Base-by-base conservation (phyloP, 345 rosid genomes). In the Acer negundo region DNA sequence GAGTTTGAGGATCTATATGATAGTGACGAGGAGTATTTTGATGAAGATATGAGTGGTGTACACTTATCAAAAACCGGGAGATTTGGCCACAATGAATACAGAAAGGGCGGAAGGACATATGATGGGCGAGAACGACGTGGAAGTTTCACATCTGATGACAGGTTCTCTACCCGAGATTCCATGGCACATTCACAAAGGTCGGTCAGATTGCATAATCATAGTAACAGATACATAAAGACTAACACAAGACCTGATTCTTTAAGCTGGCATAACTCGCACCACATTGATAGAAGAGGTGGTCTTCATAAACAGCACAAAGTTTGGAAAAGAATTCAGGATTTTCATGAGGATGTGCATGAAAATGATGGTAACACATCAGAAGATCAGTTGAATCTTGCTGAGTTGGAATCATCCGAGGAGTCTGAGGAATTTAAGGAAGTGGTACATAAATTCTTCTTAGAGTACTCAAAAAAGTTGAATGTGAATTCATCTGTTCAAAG, bases 361-460 rank as follows among this genome's bases (percentile, higher is more conserved):
- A 84, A 72, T 86, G 87, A 80, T 77, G 81, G 71, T 78, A 82
- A 79, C 19, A 77, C 63, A 67, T 64, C 85, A 51, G 85, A 84
- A 59, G 85, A 81, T 71, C 77, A 77, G 75, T 77, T 70, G 64
- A 73, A 80, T 74, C 68, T 67, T 53, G 74, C 72, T 58, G 84
- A 80, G 28, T 62, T 86, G 74, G 89, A 82, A 22, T 81, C 80
- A 73, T 70, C 73, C 3, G 94, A 87, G 80, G 90, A 84, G 47
- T 82, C 93, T 6, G 88, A 87, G 62, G 90, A 87, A 85, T 91
- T 89, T 80, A 84, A 84, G 84, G 83, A 82, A 83, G 40, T 82
- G 82, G 88, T 86, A 49, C 84, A 87, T 69, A 87, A 85, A 76
- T 89, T 88, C 76, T 91, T 86, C 72, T 80, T 91, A 70, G 74